Base-by-base conservation (phyloP, 2,329 filamentous ascomycete genomes). In the Aureobasidium sp. region DNA sequence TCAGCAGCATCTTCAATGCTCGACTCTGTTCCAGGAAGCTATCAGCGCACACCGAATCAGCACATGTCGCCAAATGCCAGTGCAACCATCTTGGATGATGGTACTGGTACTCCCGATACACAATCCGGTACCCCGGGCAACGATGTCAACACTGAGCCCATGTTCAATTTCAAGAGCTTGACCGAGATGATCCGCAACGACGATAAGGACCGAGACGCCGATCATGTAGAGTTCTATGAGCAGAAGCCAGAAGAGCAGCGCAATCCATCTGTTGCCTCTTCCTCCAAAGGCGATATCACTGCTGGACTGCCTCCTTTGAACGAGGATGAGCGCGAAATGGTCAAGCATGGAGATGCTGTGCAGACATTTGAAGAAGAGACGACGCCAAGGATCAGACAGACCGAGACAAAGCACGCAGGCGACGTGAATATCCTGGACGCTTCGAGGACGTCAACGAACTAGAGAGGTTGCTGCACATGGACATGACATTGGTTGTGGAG, bases 141-240 rank as follows among this genome's bases (percentile, higher is more conserved):
- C 5, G 77, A 73, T 52, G 63, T 74, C 4, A 76, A 77, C 40
- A 72, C 77, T 0, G 90, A 96, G 64, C 81, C 89, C 3, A 82
- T 95, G 79, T 93, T 95, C 70, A 96, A 95, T 67, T 96, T 96
- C 65, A 79, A 83, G 53, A 95, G 89, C 60, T 72, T 97, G 19
- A 87, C 88, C 2, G 87, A 88, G 57, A 88, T 94, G 66, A 87
- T 96, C 25, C 87, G 84, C 0, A 81, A 79, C 34, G 78, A 83
- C 45, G 79, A 83, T 37, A 75, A 77, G 54, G 67, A 62, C 25
- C 40, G 55, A 32, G 61, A 60, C n/a, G 57, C 66, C 45, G 66
- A 71, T 57, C 67, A 71, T 47, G 68, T 71, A 39, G 74, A 74
- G 55, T 64, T 65, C 44, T 60, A 59, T n/a, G 55, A 59, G 34